These are phyloP conservation scores for Trichocomaceae sp. DNA, from an alignment of 2,329 filamentous ascomycete genomes.

Conservation along the genomic window DNA sequence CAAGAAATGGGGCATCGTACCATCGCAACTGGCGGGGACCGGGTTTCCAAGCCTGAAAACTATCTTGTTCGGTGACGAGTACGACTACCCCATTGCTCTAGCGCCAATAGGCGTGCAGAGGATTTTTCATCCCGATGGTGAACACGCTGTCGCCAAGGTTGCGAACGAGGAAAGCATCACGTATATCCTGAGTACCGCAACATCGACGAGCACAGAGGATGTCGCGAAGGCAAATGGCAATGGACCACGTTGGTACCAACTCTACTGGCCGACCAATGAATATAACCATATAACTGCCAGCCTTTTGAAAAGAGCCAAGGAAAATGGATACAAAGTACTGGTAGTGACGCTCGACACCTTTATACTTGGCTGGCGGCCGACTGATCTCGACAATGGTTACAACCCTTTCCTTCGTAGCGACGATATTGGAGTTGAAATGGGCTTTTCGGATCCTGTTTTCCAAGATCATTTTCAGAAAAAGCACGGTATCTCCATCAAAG, in stretches of 20 bases:
- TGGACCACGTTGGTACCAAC: constrained; percentile 61
- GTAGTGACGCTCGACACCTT: not conserved
- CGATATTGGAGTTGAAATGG: constrained; percentile 50
- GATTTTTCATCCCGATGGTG: constrained; percentile 59
- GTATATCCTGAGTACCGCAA: constrained; percentile 60
- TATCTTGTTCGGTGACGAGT: constrained; percentile 45
- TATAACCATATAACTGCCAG: constrained; percentile 59
- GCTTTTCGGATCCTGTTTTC: constrained; percentile 61
- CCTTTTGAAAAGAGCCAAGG: constrained; percentile 40
- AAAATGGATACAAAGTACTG: not conserved
- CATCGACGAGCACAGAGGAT: constrained; percentile 58
- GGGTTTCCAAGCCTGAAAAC: constrained; percentile 43
- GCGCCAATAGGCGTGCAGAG: constrained; percentile 64
- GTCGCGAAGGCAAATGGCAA: constrained; percentile 52
- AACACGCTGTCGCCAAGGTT: constrained; percentile 56
- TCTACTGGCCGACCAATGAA: constrained; percentile 59
- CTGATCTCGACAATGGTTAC: constrained; percentile 2
- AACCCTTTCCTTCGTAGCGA: constrained; percentile 9
- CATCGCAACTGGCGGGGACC: constrained; percentile 23
- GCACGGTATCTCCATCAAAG: constrained; percentile 36
- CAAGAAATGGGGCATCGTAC: constrained; percentile 23
- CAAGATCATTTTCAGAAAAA: constrained; percentile 46
- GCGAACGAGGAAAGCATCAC: constrained; percentile 55
- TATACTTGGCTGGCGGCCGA: constrained; percentile 6
- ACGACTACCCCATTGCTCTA: constrained; percentile 51